Evolutionary conservation across 148 eudicot genomes (phyloP), one percentile per base, ranked within the genome.

Genomic region (Dysphania ambrosioides): DNA sequence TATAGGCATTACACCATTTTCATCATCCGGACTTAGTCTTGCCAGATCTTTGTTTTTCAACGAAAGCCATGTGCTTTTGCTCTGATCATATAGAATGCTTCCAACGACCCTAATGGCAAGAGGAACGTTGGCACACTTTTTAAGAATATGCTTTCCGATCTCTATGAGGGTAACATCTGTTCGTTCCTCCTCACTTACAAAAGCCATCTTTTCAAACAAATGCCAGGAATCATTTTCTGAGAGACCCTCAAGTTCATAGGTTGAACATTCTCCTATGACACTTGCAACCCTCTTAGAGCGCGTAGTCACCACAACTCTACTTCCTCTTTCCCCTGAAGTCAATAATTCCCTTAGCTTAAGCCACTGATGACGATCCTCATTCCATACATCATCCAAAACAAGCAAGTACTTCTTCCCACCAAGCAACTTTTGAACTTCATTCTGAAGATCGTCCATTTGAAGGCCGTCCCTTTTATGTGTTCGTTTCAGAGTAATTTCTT

Each of bases 311-410:
- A 57, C 4, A 24, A 57, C 9, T 57, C 15, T 57, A 24, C 61
- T 57, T 57, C 61, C 61, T 0, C 27, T 57, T 57, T 57, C 10
- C 61, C 61, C 61, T 57, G 12, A 8, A 57, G 24, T 57, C 61
- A 57, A 57, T 13, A 57, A 57, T 11, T 57, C 15, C 61, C 61
- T 57, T 8, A 57, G 9, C 31, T 57, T 12, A 57, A 57, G 61
- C 61, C 61, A 57, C 10, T 57, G 23, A 8, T 23, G 29, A 23
- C 61, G 30, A 57, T 57, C 24, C 29, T 57, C 61, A 57, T 57
- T 57, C 61, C 61, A 23, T 24, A 57, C 61, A 57, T 57, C 61
- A 57, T 57, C 61, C 18, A 57, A 57, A 57, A 57, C 61, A 57
- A 57, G 61, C 0, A 57, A n/a, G 24, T 57, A 57, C 61, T 23